Evolutionary conservation across 164 flowering plant genomes (phyloP), one percentile per base, ranked within the genome.

Genomic region (Chloranthus sessilifolius): DNA sequence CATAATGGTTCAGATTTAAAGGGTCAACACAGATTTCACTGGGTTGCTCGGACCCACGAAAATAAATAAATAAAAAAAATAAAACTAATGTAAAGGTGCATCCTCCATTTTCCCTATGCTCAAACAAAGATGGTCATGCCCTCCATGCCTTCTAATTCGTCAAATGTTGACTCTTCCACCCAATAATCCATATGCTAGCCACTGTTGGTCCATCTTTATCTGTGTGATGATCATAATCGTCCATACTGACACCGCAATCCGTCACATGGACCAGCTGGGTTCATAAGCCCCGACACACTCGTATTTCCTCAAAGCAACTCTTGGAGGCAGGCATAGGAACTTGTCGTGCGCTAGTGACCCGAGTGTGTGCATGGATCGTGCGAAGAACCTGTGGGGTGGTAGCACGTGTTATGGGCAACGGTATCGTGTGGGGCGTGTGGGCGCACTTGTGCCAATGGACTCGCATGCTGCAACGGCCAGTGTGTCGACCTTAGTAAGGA

Each of bases 311-410:
- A 47, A 30, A 1, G 27, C 72, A 0, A 50, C 65, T 17, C 25
- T 66, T 19, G 31, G 46, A 2, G 63, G 68, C 21, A 43, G 62
- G 30, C 51, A 37, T 16, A 27, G 59, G 38, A 46, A 54, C 10
- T 20, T 58, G 34, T 59, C 53, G 50, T 70, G 74, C 43, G 68
- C 42, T 7, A 39, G 20, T 23, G 65, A 70, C 41, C 63, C 71
- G 9, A 14, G 7, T 23, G 60, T 63, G 42, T 66, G 71, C 41
- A 21, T 47, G 52, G 65, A 70, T 51, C 67, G 46, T 3, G 54
- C 65, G 46, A 65, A 61, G 52, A 70, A 65, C 47, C 74, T 67
- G 1, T 61, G 67, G 67, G 67, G 61, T 12, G 68, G 74, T 2
- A 33, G 30, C 19, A 56, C 65, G 1, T 66, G 74, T 30, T 70